Percentiles rank a stretch among this genome's conserved stretches.
These are phyloP conservation scores for Malus asiatica DNA, from an alignment of 306 rosid species.

Conservation along the genomic window DNA sequence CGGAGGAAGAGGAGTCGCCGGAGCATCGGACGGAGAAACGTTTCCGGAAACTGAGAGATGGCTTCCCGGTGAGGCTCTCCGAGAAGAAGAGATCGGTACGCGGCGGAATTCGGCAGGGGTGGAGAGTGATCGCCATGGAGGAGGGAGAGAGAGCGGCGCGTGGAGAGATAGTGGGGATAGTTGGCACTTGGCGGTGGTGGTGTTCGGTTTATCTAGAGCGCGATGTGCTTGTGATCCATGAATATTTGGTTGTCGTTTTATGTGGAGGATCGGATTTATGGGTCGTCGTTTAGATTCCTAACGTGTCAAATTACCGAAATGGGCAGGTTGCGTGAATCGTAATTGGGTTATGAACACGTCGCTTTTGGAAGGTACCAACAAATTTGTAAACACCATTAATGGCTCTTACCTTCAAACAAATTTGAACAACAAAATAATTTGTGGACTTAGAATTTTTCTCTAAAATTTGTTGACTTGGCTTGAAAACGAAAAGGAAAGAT, in stretches of 20 bases:
- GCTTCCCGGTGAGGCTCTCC: slow-evolving; percentile 17
- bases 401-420: background rate
- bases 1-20: slow-evolving; percentile 32
- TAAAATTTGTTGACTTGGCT: background rate
- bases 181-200: background rate
- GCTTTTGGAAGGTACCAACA: background rate
- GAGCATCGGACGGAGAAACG: slow-evolving; percentile 50
- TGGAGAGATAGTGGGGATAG: background rate
- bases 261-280: background rate
- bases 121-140: slow-evolving; percentile 62
- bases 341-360: background rate
- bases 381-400: background rate
- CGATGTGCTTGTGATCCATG: slow-evolving; percentile 5
- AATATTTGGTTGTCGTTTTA: slow-evolving; percentile 8
- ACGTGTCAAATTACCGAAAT: background rate
- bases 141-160: background rate
- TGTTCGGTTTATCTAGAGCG: slow-evolving; percentile 9
- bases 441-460: background rate
- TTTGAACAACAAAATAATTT: background rate
- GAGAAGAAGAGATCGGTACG: slow-evolving; percentile 38
- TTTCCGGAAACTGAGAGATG: slow-evolving; percentile 35
- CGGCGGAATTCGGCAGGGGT: slow-evolving; percentile 49
- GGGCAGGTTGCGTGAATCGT: background rate
- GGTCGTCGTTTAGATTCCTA: slow-evolving; percentile 8
- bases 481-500: background rate